Evolutionary conservation across 495 filamentous ascomycete species (phyloP), one percentile per base, ranked within the genome.

Genomic region (Jackrogersella minutella): DNA sequence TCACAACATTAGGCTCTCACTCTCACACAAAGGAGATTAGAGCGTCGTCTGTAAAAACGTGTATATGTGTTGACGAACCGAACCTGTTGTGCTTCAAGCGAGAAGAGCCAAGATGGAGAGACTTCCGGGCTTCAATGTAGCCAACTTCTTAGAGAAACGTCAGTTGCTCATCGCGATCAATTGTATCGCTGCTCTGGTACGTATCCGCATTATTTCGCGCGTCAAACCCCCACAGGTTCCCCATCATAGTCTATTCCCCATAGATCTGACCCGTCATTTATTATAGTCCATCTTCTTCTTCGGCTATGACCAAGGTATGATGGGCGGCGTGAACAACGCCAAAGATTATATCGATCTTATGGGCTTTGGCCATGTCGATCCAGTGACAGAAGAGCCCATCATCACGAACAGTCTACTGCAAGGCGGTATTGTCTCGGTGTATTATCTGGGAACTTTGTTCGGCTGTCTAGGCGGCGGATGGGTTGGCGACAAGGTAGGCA

Each of bases 291-390:
- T 68, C 24, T 68, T 68, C 54, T 68, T 68, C 31, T 68, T 68
- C 16, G 69, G 53, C n/a, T 90, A 89, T 73, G 87, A 89, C 60
- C 87, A 89, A 71, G 89, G 90, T 58, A 85, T 92, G 82, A 92
- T 91, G 87, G 85, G 86, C 16, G 89, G 90, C 44, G 90, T 92
- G 6, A 91, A 91, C 72, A 87, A 84, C 46, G 79, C 85, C 28
- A 80, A 83, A 33, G 74, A 90, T 63, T 91, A 91, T 69, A 85
- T 87, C 62, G 78, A 86, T 8, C 77, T 85, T 10, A 90, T 91
- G 88, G 80, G 81, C 31, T 87, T 90, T 64, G 89, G 88, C 3
- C 80, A 89, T 53, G 82, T 80, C 5, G 77, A 86, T 36, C 77
- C 80, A 31, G 76, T 79, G 4, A 70, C 73, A 7, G 71, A 73